A percentile compares a stretch with the other conserved stretches of the same genome.
Conservation (phyloP, 2,329 filamentous ascomycete species). For the Zalaria sp. region DNA sequence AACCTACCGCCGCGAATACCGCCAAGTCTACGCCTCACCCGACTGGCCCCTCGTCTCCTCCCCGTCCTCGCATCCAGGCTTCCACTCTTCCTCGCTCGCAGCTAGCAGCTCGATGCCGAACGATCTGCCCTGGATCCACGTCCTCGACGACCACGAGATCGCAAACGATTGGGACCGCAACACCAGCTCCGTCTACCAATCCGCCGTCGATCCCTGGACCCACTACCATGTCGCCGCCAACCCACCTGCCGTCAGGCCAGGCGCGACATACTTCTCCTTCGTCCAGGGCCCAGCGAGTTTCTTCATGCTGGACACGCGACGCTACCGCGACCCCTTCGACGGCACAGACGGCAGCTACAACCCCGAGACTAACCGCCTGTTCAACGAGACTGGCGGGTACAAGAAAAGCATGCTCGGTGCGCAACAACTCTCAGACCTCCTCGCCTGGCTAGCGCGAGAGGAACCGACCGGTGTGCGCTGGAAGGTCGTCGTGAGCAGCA, state of each 20-base stretch:
- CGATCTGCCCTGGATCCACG: slow-evolving; percentile 84
- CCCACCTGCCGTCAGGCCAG: slow-evolving; percentile 49
- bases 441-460: slow-evolving; percentile 59
- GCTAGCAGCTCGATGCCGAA: not conserved
- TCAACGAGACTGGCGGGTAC: slow-evolving; percentile 27
- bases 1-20: slow-evolving; percentile 81
- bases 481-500: slow-evolving; percentile 83
- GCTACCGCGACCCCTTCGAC: slow-evolving; percentile 61
- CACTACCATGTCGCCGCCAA: slow-evolving; percentile 79
- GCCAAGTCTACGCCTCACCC: slow-evolving; percentile 88
- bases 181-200: slow-evolving; percentile 62
- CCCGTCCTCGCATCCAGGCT: not conserved
- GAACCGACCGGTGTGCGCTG: slow-evolving; percentile 70
- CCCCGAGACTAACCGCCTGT: not conserved
- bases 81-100: not conserved
- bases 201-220: slow-evolving; percentile 71
- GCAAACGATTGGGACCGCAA: slow-evolving; percentile 84
- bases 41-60: slow-evolving; percentile 51
- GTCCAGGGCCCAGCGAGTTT: slow-evolving; percentile 81
- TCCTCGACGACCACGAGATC: slow-evolving; percentile 94
- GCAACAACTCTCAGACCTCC: slow-evolving; percentile 64
- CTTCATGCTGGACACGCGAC: slow-evolving; percentile 86
- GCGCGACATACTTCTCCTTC: slow-evolving; percentile 79
- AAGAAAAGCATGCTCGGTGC: slow-evolving; percentile 76
- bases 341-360: slow-evolving; percentile 37